These are phyloP conservation scores for Gastrodia elata DNA, from an alignment of 106 monocot genomes.

Conservation along the genomic window DNA sequence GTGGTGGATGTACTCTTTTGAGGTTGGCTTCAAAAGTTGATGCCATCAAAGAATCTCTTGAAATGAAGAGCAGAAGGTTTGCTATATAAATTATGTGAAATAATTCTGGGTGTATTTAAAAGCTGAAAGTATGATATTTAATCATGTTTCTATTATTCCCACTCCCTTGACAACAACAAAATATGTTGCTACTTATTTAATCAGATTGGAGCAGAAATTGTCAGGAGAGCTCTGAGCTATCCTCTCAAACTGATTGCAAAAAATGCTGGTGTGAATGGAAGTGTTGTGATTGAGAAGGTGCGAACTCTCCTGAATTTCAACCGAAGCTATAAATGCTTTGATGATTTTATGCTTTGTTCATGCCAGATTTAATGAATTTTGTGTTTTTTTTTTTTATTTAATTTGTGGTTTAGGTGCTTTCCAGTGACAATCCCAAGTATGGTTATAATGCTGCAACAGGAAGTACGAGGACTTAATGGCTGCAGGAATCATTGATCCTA, in stretches of 20 bases:
- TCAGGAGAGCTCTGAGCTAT: constrained; percentile 62
- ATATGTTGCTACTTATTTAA: no score
- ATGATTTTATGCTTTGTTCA: no score
- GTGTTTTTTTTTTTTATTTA: neutral
- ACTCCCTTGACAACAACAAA: no score
- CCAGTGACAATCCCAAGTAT: constrained; percentile 38
- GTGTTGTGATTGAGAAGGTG: constrained; percentile 43
- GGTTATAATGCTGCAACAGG: constrained; percentile 91
- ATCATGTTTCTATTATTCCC: no score
- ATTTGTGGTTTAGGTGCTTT: constrained; percentile 36
- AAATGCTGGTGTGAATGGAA: constrained; percentile 57
- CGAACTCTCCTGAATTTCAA: no score
- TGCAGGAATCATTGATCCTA: constrained; percentile 80
- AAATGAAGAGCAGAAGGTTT: constrained; percentile 83
- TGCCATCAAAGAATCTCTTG: constrained; percentile 60
- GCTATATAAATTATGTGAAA: no score
- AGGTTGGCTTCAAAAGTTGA: constrained; percentile 61
- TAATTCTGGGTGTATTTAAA: no score
- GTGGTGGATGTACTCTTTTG: constrained; percentile 66
- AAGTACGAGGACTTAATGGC: constrained; percentile 73
- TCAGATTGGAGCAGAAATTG: constrained; percentile 83
- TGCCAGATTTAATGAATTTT: no score
- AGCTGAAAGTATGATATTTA: no score
- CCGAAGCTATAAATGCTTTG: no score
- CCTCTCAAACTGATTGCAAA: constrained; percentile 46